Base-by-base conservation (phyloP, 768 basidiomycete species). In the Multifurca ochricompacta region DNA sequence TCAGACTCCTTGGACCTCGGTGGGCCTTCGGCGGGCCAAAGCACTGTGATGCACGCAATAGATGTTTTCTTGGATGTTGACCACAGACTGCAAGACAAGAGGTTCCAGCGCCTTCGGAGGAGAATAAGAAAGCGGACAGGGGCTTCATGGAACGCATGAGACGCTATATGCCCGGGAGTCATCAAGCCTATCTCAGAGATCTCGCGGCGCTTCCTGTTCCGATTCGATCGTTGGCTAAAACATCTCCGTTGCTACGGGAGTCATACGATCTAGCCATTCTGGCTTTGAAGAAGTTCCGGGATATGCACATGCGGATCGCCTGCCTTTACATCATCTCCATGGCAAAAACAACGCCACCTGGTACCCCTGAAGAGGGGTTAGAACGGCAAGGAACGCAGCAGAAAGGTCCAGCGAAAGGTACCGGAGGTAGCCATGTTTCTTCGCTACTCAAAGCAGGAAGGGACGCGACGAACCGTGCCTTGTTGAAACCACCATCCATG, bases 21-120 rank as follows among this genome's bases (percentile, higher is more conserved):
- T 54, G 95, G 95, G 0, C 94, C 95, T 21, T 92, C 89, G 9
- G 95, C 92, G 1, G 95, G 95, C 2, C 95, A 99, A 72, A 92
- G 89, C 68, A 85, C 84, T 47, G 78, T 94, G 51, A 91, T 99
- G 75, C 90, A 84, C 61, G 84, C 88, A 8, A 71, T 90, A 21
- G 88, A 90, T 66, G 70, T 93, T 68, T 90, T 91, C 74, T 78
- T 91, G 44, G 88, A 91, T 57, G 84, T 96, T 67, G 85, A 98
- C 70, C 87, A 91, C 70, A 85, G 85, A 59, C 83, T 92, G 65
- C 75, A 80, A 39, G 76, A 84, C 57, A 75, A 81, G 67, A 75
- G 84, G 64, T 80, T 69, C 87, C 86, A 58, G 70, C 79, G 21
- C 77, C 91, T 49, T 82, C 88, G 49, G 69, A 75, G 43, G 68